Evolutionary conservation across 495 filamentous ascomycete genomes (phyloP), one percentile per base, ranked within the genome.

Genomic region (Penicillium pancosmium): DNA sequence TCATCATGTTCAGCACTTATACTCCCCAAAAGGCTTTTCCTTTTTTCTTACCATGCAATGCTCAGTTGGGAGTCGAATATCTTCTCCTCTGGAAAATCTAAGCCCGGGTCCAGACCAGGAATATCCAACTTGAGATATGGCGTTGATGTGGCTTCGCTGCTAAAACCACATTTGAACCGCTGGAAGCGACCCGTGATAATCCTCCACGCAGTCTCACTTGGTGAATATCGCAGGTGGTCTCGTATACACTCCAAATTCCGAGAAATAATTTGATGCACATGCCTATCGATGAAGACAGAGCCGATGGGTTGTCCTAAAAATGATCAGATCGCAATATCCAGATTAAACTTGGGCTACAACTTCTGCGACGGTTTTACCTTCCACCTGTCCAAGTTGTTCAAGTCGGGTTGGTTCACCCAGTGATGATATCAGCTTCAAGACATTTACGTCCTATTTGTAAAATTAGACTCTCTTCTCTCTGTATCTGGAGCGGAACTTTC

Each of bases 171-270:
- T 64, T 79, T 79, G 16, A 72, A 47, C 11, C 69, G 60, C 44
- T 79, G 71, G 54, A 77, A 78, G 12, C 69, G 63, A 15, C 70
- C 75, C 1, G 61, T 60, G 18, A 68, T 69, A 74, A 79, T 79
- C 44, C 50, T 65, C 61, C 68, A 66, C 16, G 76, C 72, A 1
- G 69, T 56, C 9, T 63, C 60, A 5, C 47, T 51, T 0, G 70
- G 68, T 0, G 65, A 36, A 11, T 54, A 55, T 0, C 23, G 4
- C 15, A 78, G 25, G 9, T 73, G 40, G 8, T 65, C 61, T 0
- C 38, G 33, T 9, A 75, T 54, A n/a, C 61, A 61, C 6, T 64
- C 50, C 5, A 78, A 53, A 31, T 69, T 57, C 9, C 63, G 59
- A 3, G 11, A 16, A 23, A 77, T 63, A 1, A 71, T 18, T 3